Evolutionary conservation across 176 grass and related monocot species (phyloP).

Genomic region (Oryza longistaminata): DNA sequence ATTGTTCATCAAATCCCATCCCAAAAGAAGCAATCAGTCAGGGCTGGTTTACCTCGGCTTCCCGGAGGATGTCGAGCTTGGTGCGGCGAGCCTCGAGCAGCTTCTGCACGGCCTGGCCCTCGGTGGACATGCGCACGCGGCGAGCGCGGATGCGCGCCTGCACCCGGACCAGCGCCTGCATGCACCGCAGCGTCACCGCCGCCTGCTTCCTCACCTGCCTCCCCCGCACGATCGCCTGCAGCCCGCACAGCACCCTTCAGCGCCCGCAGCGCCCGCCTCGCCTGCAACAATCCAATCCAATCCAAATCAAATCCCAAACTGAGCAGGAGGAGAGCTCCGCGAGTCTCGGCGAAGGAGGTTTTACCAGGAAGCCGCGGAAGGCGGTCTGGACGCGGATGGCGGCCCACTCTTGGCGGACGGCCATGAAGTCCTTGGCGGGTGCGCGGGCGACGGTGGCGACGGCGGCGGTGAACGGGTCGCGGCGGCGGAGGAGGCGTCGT

Average conservation of each 20-base stretch:
- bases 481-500: constrained; percentile 57
- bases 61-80: constrained; percentile 70
- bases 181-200: constrained; percentile 87
- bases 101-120: constrained; percentile 90
- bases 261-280: constrained; percentile 64
- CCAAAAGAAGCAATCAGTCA: no score
- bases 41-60: constrained; percentile 58
- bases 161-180: constrained; percentile 97
- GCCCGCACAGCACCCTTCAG: constrained; percentile 76
- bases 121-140: constrained; percentile 84
- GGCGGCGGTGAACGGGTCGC: constrained; percentile 68
- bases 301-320: no score
- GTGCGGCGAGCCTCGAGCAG: constrained; percentile 61
- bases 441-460: constrained; percentile 74
- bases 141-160: constrained; percentile 88
- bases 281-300: constrained; percentile 30
- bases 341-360: background rate
- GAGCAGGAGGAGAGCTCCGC: no score
- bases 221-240: constrained; percentile 95
- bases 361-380: constrained; percentile 88
- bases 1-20: background rate
- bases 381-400: constrained; percentile 91
- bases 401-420: constrained; percentile 81
- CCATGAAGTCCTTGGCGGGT: constrained; percentile 88
- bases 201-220: constrained; percentile 96